phyloP scores from a whole-genome alignment of 768 basidiomycete species.

The Termitomyces sp. region DNA sequence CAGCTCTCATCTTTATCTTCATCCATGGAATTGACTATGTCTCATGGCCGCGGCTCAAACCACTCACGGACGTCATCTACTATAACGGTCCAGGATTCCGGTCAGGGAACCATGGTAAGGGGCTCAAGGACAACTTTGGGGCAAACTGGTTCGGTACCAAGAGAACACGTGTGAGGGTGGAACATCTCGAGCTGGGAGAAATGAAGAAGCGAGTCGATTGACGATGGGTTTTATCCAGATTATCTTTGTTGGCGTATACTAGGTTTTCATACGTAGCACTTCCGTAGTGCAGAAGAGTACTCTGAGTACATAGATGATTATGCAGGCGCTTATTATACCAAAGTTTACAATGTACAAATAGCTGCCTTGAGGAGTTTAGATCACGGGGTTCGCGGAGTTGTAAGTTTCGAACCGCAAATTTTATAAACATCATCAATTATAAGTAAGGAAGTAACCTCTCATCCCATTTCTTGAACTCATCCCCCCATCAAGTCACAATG shows the following conservation, averaged over 20 bases:
- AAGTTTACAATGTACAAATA: no score
- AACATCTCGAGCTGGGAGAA: constrained; percentile 76
- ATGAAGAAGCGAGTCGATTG: constrained; percentile 75
- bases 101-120: constrained; percentile 72
- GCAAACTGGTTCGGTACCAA: constrained; percentile 31
- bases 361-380: not conserved
- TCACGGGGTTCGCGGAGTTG: constrained; percentile 23
- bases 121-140: constrained; percentile 32
- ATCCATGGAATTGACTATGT: constrained; percentile 93
- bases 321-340: not conserved
- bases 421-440: constrained; percentile 12
- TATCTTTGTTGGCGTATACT: not conserved
- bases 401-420: constrained; percentile 18
- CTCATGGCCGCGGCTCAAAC: constrained; percentile 85
- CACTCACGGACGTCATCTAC: constrained; percentile 78
- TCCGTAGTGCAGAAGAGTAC: not conserved
- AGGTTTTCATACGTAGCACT: not conserved
- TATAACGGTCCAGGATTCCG: constrained; percentile 89
- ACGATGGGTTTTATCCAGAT: constrained; percentile 6
- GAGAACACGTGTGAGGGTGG: constrained; percentile 38
- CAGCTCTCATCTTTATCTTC: constrained; percentile 68
- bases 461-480: constrained; percentile 13
- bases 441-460: constrained; percentile 5
- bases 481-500: constrained; percentile 23
- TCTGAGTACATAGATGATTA: not conserved